Evolutionary conservation across 2,329 filamentous ascomycete genomes (phyloP), one percentile per base, ranked within the genome.

Genomic region (Venturia aucupariae): DNA sequence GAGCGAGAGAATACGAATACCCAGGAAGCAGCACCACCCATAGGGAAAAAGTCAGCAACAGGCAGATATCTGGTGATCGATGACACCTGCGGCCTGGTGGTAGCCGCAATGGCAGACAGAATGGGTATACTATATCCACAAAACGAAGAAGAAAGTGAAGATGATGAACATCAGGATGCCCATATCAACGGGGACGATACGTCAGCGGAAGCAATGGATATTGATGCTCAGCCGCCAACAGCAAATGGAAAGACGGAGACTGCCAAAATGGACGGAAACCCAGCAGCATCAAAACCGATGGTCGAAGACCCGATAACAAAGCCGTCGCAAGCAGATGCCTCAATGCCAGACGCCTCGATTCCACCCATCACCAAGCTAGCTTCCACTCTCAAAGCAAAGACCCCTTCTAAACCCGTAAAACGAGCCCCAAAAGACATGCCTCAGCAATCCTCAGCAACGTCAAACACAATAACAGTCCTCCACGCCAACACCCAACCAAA

Each of bases 401-500:
- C 65, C 13, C 65, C 63, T n/a, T 64, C 64, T 10, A 66, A 48
- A 44, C 67, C 70, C 69, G 63, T 70, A 62, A 68, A 70, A 61
- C 51, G 70, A 63, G 54, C 62, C 48, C 66, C 66, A 67, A 65
- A 68, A 70, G 65, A 68, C 71, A 62, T 75, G 70, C 55, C 71
- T 69, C 35, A 70, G 69, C 41, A 72, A 74, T 66, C 70, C 74
- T 90, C 83, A 71, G 86, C 86, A 35, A 79, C 76, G 61, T 86
- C 82, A 67, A 96, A 91, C 76, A 93, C 87, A 66, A 85, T 90
- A 68, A 96, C 92, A 0, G 75, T 96, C 62, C 76, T 96, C 41
- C 92, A 96, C 75, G 78, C 87, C 62, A 91, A 92, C 74, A 84
- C 88, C 38, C 92, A 96, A 75, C 90, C 92, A 1, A 97, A 97